Percentiles rank a stretch among this genome's conserved stretches.
phyloP scores from a whole-genome alignment of 2,329 filamentous ascomycete genomes.

The Pseudogymnoascus sp. region DNA sequence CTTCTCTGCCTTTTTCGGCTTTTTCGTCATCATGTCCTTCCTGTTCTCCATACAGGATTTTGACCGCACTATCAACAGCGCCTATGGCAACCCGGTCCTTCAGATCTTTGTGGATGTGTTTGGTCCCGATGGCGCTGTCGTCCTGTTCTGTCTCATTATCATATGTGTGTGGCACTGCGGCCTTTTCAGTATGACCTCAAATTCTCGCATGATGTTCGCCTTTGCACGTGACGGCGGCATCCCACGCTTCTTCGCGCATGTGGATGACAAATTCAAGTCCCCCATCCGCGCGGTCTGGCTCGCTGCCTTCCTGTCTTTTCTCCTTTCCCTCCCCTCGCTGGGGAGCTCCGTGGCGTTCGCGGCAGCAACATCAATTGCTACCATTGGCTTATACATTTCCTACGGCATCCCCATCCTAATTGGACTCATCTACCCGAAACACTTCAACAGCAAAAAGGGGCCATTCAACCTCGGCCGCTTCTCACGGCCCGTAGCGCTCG shows the following conservation, averaged over 20 bases:
- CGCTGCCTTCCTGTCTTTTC: constrained; percentile 45
- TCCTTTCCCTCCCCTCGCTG: constrained; percentile 47
- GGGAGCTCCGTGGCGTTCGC: constrained; percentile 48
- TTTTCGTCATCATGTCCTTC: constrained; percentile 49
- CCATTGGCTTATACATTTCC: constrained; percentile 47
- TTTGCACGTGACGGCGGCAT: constrained; percentile 50
- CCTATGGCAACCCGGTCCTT: constrained; percentile 45
- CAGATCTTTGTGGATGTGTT: constrained; percentile 52
- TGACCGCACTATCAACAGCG: constrained; percentile 36
- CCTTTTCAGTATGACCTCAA: constrained; percentile 49
- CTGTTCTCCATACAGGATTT: constrained; percentile 54
- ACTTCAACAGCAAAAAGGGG: constrained; percentile 44
- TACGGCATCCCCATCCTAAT: constrained; percentile 51
- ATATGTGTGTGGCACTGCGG: constrained; percentile 56
- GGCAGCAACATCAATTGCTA: constrained; percentile 52
- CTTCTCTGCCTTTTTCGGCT: constrained; percentile 49
- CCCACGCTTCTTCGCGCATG: constrained; percentile 45
- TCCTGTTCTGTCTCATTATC: constrained; percentile 47
- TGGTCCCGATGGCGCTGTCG: constrained; percentile 47
- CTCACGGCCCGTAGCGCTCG: constrained; percentile 40
- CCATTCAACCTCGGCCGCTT: constrained; percentile 45
- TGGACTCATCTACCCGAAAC: constrained; percentile 42
- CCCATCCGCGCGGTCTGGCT: constrained; percentile 50
- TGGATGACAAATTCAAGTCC: constrained; percentile 41
- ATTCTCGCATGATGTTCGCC: constrained; percentile 53